Evolutionary conservation across 495 filamentous ascomycete species (phyloP), one percentile per base, ranked within the genome.

Genomic region (Penicillium herquei): DNA sequence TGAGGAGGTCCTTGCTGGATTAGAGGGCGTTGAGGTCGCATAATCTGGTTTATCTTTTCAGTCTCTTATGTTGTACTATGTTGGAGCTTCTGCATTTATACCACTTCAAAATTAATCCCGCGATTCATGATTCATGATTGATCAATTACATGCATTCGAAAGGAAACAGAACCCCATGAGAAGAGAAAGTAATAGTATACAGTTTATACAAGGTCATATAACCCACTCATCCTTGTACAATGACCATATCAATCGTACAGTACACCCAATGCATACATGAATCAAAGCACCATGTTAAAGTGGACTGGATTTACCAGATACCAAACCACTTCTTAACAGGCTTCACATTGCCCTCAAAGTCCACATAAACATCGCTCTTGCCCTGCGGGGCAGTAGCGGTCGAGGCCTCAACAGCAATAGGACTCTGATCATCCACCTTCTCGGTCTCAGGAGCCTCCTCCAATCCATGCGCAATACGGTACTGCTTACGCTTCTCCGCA

Each of bases 401-500:
- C 39, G n/a, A 16, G 18, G 64, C 65, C 41, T 37, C 58, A 37
- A 30, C 57, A 26, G 39, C 66, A 59, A 56, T 58, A 44, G 52
- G 50, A 50, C 49, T 56, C 65, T 57, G 51, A 16, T 55, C 61
- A 32, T 53, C 56, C 51, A 9, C 47, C 13, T 41, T 42, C 32
- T 64, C 55, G 26, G 67, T 64, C 39, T 67, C 69, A 49, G 60
- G 52, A 16, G 55, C 43, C 45, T 84, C 79, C 59, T 87, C 85
- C 63, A 93, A 30, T 8, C 90, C 91, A 80, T 96, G 90, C 49
- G 89, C 90, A 74, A 87, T 82, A 45, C 89, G 84, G 70, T 88
- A 97, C 70, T 86, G 81, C 41, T 75, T 75, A 57, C 92, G 77
- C 82, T 95, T 94, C 67, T 82, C 75, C 35, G 89, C 86, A 74